A percentile compares a stretch with the other conserved stretches of the same genome.
These are phyloP conservation scores for Penicillium maclennaniae DNA, from an alignment of 495 filamentous ascomycete genomes.

Conservation along the genomic window DNA sequence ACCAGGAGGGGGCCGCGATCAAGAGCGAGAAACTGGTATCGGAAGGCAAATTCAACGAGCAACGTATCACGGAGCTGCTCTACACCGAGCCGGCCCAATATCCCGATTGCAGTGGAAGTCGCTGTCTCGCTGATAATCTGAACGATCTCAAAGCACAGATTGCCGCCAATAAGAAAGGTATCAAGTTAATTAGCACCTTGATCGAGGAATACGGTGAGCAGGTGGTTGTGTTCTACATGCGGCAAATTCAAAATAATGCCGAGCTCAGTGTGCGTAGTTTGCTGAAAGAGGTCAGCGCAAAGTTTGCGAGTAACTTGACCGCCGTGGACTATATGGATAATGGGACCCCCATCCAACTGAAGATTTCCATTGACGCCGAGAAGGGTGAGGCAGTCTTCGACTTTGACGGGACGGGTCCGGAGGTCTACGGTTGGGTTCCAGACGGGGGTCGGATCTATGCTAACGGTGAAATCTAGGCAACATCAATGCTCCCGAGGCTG, in stretches of 20 bases:
- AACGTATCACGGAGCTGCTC: conserved; percentile 76
- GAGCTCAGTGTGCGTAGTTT: conserved; percentile 76
- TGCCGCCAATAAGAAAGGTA: conserved; percentile 93
- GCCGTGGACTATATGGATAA: conserved; percentile 93
- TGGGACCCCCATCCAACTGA: conserved; percentile 80
- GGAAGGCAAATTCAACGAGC: conserved; percentile 83
- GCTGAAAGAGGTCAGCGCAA: conserved; percentile 66
- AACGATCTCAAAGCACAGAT: conserved; percentile 94
- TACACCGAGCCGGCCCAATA: conserved; percentile 77
- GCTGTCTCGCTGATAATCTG: conserved; percentile 86
- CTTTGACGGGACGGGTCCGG: conserved; percentile 75
- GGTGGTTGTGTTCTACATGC: conserved; percentile 91
- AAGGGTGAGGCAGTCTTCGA: conserved; percentile 88
- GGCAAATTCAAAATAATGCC: conserved; percentile 86
- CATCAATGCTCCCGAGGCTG: conserved; percentile 86
- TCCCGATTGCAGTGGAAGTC: conserved; percentile 81
- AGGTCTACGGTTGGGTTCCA: conserved; percentile 63
- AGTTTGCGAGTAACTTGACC: conserved; percentile 74
- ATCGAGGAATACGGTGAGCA: conserved; percentile 89
- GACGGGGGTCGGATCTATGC: neutral
- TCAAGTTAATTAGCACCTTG: conserved; percentile 74
- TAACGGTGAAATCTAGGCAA: conserved; percentile 50
- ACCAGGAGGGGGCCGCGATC: conserved; percentile 87
- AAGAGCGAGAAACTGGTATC: conserved; percentile 90
- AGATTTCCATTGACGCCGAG: conserved; percentile 73